These are phyloP conservation scores for Fragaria nilgerrensis DNA, from an alignment of 306 rosid genomes.

Conservation along the genomic window DNA sequence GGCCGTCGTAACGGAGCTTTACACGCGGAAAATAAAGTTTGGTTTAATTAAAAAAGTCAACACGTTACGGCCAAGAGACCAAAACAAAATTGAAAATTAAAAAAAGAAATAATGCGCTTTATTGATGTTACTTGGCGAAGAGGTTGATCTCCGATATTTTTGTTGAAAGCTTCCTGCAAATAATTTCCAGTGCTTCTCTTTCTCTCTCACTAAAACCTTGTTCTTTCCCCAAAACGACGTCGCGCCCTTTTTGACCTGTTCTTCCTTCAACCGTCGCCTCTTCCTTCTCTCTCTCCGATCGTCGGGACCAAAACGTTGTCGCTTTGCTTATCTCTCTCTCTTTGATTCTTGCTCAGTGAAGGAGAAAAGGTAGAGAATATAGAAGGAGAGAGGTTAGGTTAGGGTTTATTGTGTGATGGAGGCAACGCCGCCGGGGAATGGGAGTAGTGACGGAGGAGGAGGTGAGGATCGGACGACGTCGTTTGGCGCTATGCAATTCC, in stretches of 20 bases:
- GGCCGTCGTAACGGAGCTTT: background rate
- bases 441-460: background rate
- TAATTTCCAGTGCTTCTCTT: background rate
- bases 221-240: background rate
- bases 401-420: slow-evolving; percentile 26
- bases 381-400: background rate
- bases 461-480: slow-evolving; percentile 24
- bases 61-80: background rate
- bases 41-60: background rate
- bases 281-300: background rate
- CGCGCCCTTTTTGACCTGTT: slow-evolving; percentile 20
- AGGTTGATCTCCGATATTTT: background rate
- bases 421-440: slow-evolving; percentile 3
- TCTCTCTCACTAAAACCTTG: background rate
- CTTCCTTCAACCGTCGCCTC: slow-evolving; percentile 19
- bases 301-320: background rate
- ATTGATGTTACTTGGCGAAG: background rate
- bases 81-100: background rate
- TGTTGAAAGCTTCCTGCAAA: background rate
- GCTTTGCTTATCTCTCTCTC: background rate
- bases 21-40: background rate
- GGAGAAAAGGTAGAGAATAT: background rate
- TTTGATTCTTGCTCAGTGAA: background rate
- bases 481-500: slow-evolving; percentile 34
- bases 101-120: background rate